Base-by-base conservation (phyloP, 2,329 filamentous ascomycete species). In the Diaporthe eres region DNA sequence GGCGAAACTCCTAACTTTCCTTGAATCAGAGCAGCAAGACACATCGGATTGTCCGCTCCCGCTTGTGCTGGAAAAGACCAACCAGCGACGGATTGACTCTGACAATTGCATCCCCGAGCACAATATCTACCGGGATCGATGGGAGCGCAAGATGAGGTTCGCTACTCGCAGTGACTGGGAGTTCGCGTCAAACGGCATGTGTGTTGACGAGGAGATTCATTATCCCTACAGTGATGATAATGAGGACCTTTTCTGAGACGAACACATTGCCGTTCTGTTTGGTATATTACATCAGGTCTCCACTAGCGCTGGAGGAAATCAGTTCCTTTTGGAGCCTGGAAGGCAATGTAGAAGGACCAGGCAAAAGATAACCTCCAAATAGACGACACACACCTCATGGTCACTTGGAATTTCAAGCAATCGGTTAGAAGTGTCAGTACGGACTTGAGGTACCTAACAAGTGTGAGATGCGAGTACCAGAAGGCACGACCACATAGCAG, bases 71-170 rank as follows among this genome's bases (percentile, higher is more conserved):
- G 44, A 57, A 5, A 57, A 17, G 8, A 22, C 37, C 9, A 71
- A 71, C 10, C 9, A 25, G 25, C 67, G 65, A n/a, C 65, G 67
- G 13, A 22, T 71, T 4, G n/a, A 71, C 17, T 8, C 42, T 9
- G 67, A 71, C 12, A 71, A 42, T 17, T 55, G 34, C n/a, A 71
- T 71, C 13, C 67, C 67, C 1, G 67, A 71, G 19, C 47, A 57
- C 37, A 71, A 58, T 31, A 47, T 71, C 10, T 71, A 57, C 19
- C 31, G 68, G 37, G 68, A 71, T n/a, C 51, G 39, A 12, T 71
- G 68, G 51, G 68, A 71, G 28, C 68, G 68, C 39, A 58, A 44
- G 25, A 71, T 71, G 61, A 15, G 17, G 10, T 67, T 51, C 13
- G 0, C 17, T 13, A 1, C 2, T n/a, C 44, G 61, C 47, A 15